Percentiles rank a stretch among this genome's conserved stretches.
These are phyloP conservation scores for Diaporthe citriasiana DNA, from an alignment of 2,329 filamentous ascomycete genomes.

Conservation along the genomic window DNA sequence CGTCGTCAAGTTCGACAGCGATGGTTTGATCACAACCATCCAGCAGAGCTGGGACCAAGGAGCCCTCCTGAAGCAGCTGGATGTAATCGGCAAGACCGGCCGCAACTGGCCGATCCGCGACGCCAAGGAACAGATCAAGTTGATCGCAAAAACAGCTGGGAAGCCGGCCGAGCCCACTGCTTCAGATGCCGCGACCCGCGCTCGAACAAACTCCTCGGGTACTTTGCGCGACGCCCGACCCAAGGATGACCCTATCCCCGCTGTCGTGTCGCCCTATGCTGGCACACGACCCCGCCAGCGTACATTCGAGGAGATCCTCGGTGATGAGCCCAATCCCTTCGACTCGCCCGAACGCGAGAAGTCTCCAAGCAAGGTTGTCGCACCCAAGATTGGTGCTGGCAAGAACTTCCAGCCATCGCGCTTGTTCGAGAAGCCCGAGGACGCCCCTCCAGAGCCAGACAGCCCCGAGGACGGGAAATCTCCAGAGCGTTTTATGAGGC, in stretches of 20 bases:
- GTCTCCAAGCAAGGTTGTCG: slow-evolving; percentile 61
- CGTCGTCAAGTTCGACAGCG: slow-evolving; percentile 84
- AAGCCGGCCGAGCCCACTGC: slow-evolving; percentile 47
- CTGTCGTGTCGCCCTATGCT: slow-evolving; percentile 73
- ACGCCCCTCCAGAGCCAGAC: slow-evolving; percentile 52
- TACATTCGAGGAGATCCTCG: slow-evolving; percentile 80
- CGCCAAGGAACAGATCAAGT: slow-evolving; percentile 83
- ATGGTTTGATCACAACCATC: slow-evolving; percentile 87
- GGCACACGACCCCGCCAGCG: slow-evolving; percentile 74
- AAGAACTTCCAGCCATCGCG: slow-evolving; percentile 76
- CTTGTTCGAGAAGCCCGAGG: slow-evolving; percentile 72
- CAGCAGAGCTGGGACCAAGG: slow-evolving; percentile 97
- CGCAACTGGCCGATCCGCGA: slow-evolving; percentile 97
- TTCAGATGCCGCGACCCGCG: slow-evolving; percentile 57
- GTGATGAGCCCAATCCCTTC: slow-evolving; percentile 60
- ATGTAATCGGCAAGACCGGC: slow-evolving; percentile 90
- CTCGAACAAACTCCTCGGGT: slow-evolving; percentile 67
- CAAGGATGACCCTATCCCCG: slow-evolving; percentile 68
- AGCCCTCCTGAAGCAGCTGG: slow-evolving; percentile 90
- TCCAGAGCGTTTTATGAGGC: slow-evolving; percentile 66
- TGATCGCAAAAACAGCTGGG: slow-evolving; percentile 73
- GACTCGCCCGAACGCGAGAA: slow-evolving; percentile 62
- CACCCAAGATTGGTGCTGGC: slow-evolving; percentile 67
- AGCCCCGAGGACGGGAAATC: slow-evolving; percentile 58
- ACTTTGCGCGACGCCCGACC: slow-evolving; percentile 74